Conservation (phyloP, 352 stramenopile species). For the Globisporangium polare region DNA sequence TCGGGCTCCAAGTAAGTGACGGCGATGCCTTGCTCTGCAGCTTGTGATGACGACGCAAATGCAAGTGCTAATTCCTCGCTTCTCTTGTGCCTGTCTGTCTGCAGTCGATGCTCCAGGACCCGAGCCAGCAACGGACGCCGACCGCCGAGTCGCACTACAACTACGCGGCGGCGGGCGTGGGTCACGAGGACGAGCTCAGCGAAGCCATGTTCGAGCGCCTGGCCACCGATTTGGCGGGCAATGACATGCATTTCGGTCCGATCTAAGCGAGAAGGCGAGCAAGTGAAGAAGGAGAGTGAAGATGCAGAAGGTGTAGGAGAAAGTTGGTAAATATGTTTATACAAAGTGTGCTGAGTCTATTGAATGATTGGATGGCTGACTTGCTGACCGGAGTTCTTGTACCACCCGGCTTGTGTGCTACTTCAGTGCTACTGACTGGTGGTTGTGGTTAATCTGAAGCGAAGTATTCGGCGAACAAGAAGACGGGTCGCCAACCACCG, state of each 20-base stretch:
- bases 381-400: not conserved
- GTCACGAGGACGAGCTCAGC: conserved; percentile 36
- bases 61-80: not conserved
- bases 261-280: conserved; percentile 16
- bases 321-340: conserved; percentile 8
- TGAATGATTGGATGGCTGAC: not conserved
- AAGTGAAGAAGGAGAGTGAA: no score
- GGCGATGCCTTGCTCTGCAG: conserved; percentile 2
- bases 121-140: conserved; percentile 6
- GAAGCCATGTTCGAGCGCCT: conserved; percentile 43
- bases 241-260: conserved; percentile 38
- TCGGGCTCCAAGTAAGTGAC: conserved; percentile 19
- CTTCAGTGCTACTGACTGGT: not conserved
- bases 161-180: conserved; percentile 16
- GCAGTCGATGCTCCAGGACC: conserved; percentile 29
- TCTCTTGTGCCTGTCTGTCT: not conserved
- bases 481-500: not conserved
- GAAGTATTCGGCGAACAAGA: not conserved
- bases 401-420: not conserved
- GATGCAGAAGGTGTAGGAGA: conserved; percentile 17
- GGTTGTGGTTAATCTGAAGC: not conserved
- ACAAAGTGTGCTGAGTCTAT: not conserved
- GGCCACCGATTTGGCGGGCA: conserved; percentile 32
- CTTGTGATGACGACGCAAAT: not conserved
- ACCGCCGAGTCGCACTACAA: conserved; percentile 1